Base-by-base conservation (phyloP, 345 rosid species). In the Alliaria petiolata region DNA sequence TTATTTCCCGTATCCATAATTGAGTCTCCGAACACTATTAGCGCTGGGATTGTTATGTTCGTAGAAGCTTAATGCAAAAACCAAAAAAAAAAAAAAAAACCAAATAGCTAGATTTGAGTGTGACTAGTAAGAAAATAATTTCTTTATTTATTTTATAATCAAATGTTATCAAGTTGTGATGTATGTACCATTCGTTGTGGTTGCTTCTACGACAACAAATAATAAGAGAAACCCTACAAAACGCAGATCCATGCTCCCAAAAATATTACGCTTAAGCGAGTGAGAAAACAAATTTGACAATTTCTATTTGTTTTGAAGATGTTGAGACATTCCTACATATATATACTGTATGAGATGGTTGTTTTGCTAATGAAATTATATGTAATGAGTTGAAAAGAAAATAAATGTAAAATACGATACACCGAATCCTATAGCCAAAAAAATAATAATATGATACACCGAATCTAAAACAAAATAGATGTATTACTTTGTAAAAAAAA, bases 21-120 rank as follows among this genome's bases (percentile, higher is more conserved):
- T 17, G 79, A 75, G 10, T 75, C 79, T 61, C 79, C 79, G 8
- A 68, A 75, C 36, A 75, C 79, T 61, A 75, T 67, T 26, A 75
- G 42, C 39, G 74, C 74, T 6, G 74, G 74, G 16, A 68, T 0
- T 34, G 79, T 61, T 42, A 44, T 31, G 47, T 51, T 67, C 49
- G 5, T 20, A 8, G 0, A 35, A 30, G 25, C 65, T 57, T 38
- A 9, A 28, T 49, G 4, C 49, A 30, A 25, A 7, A 46, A 2
- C 0, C 7, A 28, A 12, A 46, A 33, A 3, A 17, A 4, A 2
- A 30, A 10, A 2, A 12, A 15, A 0, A 43, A 36, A 49, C 6
- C 35, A 53, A 5, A 2, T 36, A 26, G n/a, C 28, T 26, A 26
- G 30, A 35, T 54, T 8, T n/a, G 39, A n/a, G 28, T 34, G 43